These are phyloP conservation scores for Bacidia gigantensis DNA, from an alignment of 495 filamentous ascomycete genomes.

Conservation along the genomic window DNA sequence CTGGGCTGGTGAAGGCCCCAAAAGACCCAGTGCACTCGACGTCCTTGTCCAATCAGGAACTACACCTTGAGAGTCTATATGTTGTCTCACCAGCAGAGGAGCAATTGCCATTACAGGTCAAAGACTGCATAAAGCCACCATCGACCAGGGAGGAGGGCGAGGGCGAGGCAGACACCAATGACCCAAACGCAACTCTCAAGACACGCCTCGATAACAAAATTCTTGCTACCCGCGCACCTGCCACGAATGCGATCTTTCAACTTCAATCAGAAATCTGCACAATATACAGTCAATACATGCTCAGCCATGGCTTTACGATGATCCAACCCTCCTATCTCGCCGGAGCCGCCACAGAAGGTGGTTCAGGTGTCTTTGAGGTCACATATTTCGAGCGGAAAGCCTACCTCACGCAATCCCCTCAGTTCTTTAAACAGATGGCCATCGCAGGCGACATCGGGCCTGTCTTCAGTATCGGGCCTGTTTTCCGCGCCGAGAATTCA, in stretches of 20 bases:
- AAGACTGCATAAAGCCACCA: slow-evolving; percentile 42
- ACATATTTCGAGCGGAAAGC: slow-evolving; percentile 80
- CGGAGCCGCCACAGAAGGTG: slow-evolving; percentile 83
- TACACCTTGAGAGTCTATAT: slow-evolving; percentile 69
- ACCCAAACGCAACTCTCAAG: slow-evolving; percentile 55
- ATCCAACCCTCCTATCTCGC: slow-evolving; percentile 85
- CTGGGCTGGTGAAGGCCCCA: slow-evolving; percentile 60
- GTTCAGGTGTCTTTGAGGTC: slow-evolving; percentile 82
- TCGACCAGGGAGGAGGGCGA: slow-evolving; percentile 30
- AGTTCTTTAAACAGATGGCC: slow-evolving; percentile 93
- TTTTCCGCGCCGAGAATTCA: slow-evolving; percentile 93
- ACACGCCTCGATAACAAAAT: slow-evolving; percentile 80
- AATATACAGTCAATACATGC: slow-evolving; percentile 69
- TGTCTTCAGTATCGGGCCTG: slow-evolving; percentile 80
- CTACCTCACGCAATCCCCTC: slow-evolving; percentile 84
- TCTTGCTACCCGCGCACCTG: slow-evolving; percentile 77
- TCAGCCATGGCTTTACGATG: slow-evolving; percentile 63
- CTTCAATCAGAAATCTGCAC: slow-evolving; percentile 72
- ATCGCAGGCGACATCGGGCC: slow-evolving; percentile 84
- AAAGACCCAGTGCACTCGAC: slow-evolving; percentile 67
- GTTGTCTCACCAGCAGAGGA: slow-evolving; percentile 51
- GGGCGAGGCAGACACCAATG: slow-evolving; percentile 32
- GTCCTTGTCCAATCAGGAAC: slow-evolving; percentile 58
- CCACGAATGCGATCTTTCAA: slow-evolving; percentile 73
- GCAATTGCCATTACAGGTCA: slow-evolving; percentile 60